phyloP scores from a whole-genome alignment of 306 rosid genomes.

The Astragalus membranaceus region DNA sequence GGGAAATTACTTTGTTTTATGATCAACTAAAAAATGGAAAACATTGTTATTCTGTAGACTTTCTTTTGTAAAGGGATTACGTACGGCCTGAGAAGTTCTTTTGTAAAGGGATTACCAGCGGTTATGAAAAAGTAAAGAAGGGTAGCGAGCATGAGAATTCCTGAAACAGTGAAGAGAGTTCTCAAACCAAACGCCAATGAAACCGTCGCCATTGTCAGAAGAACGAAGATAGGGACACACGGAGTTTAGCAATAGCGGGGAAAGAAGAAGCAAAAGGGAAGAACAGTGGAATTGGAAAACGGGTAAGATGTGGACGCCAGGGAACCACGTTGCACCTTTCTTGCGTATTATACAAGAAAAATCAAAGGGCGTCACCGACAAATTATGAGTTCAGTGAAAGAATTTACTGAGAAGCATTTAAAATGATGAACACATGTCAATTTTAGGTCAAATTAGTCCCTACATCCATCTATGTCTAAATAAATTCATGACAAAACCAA shows the following conservation, averaged over 20 bases:
- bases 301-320: neutral
- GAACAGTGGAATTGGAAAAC: neutral
- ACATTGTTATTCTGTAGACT: too few relatives aligned
- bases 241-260: neutral
- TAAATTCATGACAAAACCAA: too few relatives aligned
- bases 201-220: slow-evolving; percentile 39
- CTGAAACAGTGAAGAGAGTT: slow-evolving; percentile 39
- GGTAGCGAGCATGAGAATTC: slow-evolving; percentile 41
- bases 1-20: neutral
- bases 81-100: slow-evolving; percentile 65
- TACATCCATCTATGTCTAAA: too few relatives aligned
- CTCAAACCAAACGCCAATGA: slow-evolving; percentile 32
- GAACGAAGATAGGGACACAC: neutral
- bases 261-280: neutral
- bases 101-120: slow-evolving; percentile 65
- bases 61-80: too few relatives aligned
- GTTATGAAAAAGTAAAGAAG: slow-evolving; percentile 47
- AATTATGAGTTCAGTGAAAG: too few relatives aligned
- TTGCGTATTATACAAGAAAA: neutral
- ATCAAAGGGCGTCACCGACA: neutral
- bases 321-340: slow-evolving; percentile 23
- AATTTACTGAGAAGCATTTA: too few relatives aligned
- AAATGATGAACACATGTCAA: too few relatives aligned
- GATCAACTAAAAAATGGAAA: neutral
- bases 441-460: too few relatives aligned